Evolutionary conservation across 805 yeast species (phyloP), one percentile per base, ranked within the genome.

Genomic region (Suhomyces pyralidae): DNA sequence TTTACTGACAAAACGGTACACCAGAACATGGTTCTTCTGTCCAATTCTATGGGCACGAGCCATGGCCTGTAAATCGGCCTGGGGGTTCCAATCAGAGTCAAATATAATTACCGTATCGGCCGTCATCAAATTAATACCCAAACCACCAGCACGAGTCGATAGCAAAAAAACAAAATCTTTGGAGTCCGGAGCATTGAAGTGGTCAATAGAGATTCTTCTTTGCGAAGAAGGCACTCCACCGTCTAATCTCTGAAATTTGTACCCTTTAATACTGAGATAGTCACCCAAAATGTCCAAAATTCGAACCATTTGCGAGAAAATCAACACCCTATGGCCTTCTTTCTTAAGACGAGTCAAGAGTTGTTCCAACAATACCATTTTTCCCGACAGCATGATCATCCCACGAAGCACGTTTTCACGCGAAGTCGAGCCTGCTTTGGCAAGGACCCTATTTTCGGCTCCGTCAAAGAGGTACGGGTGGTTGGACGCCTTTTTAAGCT

Each of bases 11-110:
- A 94, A 89, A 66, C 99, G 79, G 67, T 94, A 94, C 15, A 94
- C 98, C 84, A 90, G 90, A 36, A 94, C 99, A 71, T 94, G 99
- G 62, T 90, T 91, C 71, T 92, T 94, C 69, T 94, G 99, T n/a
- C 99, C 99, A 67, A 94, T 94, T 77, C 99, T 85, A 73, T 94
- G 99, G 2, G 99, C 99, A 72, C 99, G 84, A 0, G 99, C 99
- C 99, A 94, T 94, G 1, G 99, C 99, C 72, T 94, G 99, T 63
- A 94, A 77, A 79, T 94, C 99, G 0, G 99, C 99, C 69, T 94
- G 99, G 0, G 99, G 99, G 66, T 94, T 94, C 99, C 99, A 94
- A 74, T 94, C 99, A 4, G 97, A 90, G 71, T 94, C 99, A 71
- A 94, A 94, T 40, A 94, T 93, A 61, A 94, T 90, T 26, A 94